A percentile compares a stretch with the other conserved stretches of the same genome.
phyloP scores from a whole-genome alignment of 805 yeast species.

The Sugiyamaella qingdaonensis region DNA sequence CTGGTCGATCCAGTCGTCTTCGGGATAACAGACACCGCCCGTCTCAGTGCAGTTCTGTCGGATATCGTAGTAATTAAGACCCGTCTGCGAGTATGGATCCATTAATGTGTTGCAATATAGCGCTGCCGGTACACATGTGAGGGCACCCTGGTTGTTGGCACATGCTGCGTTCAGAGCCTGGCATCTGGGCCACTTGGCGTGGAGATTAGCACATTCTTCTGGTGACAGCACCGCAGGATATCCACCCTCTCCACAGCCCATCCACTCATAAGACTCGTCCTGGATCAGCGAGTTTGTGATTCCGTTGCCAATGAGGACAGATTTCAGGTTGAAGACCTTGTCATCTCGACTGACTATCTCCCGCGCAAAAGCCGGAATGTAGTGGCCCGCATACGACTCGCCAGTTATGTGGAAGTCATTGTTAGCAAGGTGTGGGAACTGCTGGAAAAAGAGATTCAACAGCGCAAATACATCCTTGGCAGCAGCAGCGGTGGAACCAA shows the following conservation, averaged over 20 bases:
- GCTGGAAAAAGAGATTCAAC: conserved; percentile 71
- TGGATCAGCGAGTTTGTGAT: conserved; percentile 81
- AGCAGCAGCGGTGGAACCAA: conserved; percentile 73
- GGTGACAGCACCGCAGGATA: conserved; percentile 68
- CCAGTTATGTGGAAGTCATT: conserved; percentile 82
- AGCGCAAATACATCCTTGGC: conserved; percentile 79
- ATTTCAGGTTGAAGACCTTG: conserved; percentile 59
- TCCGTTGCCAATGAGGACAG: conserved; percentile 88
- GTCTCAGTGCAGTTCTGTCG: conserved; percentile 53
- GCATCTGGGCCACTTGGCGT: conserved; percentile 66
- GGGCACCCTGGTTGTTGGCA: conserved; percentile 62
- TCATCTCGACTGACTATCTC: conserved; percentile 69
- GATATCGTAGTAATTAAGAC: conserved; percentile 83
- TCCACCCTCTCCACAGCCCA: conserved; percentile 95
- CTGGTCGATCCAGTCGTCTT: conserved; percentile 62
- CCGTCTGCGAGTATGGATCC: conserved; percentile 74
- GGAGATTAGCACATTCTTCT: conserved; percentile 70
- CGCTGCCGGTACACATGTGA: conserved; percentile 87
- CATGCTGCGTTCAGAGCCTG: conserved; percentile 65
- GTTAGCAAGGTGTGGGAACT: conserved; percentile 54
- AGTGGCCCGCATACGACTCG: conserved; percentile 88
- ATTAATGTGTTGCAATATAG: conserved; percentile 79
- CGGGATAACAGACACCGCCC: conserved; percentile 61
- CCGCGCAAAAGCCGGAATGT: conserved; percentile 82
- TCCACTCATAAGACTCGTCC: conserved; percentile 75